Evolutionary conservation across 2,329 filamentous ascomycete genomes (phyloP).

Genomic region (Pyrenophora teres): DNA sequence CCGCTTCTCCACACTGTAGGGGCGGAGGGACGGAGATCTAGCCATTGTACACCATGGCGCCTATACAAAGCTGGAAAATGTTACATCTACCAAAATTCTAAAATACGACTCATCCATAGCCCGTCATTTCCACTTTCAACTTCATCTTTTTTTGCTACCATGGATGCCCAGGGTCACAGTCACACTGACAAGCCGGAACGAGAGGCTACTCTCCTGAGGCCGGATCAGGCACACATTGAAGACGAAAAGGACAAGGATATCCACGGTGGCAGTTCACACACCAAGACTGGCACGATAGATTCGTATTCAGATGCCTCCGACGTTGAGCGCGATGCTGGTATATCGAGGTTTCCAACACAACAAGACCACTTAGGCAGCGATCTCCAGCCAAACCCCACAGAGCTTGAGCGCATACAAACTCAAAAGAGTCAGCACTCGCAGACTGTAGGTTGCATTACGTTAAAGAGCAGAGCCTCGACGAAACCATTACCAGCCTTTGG

Average conservation of each 20-base stretch:
- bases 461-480: conserved; percentile 55
- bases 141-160: conserved; percentile 20
- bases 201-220: conserved; percentile 56
- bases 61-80: not conserved
- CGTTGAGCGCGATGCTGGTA: conserved; percentile 49
- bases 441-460: conserved; percentile 65
- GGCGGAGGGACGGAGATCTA: conserved; percentile 7
- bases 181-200: conserved; percentile 60
- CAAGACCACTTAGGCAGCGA: conserved; percentile 54
- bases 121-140: not conserved
- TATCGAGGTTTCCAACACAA: conserved; percentile 68
- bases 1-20: conserved; percentile 11
- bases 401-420: conserved; percentile 72
- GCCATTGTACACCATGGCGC: not conserved
- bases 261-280: conserved; percentile 58
- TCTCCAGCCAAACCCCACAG: conserved; percentile 71
- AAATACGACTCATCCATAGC: not conserved
- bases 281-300: conserved; percentile 56
- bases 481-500: conserved; percentile 72
- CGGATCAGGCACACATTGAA: conserved; percentile 47
- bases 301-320: conserved; percentile 50
- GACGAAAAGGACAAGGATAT: conserved; percentile 48
- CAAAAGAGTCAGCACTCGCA: conserved; percentile 70
- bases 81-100: too few species aligned
- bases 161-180: conserved; percentile 59